Evolutionary conservation across 768 basidiomycete species (phyloP), one percentile per base, ranked within the genome.

Genomic region (Auricularia cornea): DNA sequence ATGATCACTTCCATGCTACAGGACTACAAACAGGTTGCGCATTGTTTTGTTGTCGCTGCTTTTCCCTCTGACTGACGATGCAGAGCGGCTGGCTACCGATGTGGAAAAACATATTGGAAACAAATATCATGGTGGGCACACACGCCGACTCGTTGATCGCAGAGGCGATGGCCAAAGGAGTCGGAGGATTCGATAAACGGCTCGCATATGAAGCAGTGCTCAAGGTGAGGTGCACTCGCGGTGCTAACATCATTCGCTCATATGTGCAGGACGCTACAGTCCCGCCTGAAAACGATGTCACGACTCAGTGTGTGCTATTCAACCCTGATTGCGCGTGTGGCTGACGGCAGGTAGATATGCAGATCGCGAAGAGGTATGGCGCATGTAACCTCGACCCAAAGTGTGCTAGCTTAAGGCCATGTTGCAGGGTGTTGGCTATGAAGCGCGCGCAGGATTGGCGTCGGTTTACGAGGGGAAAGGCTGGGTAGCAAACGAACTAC

Each of bases 101-200:
- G 90, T 93, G 91, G 91, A 92, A 92, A 75, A 92, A 92, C 65
- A 81, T 92, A 16, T 83, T 88, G 29, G 88, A 93, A 70, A 92
- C 90, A 1, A 93, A 90, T 67, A 91, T 92, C 67, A 93, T 93
- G 90, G 85, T 92, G 18, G 87, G 80, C 11, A 92, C 89, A 0
- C 89, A 94, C 66, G 88, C 89, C 6, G 89, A 90, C 68, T 90
- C 89, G 2, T 81, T 89, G 35, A 78, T 91, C 29, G 85, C 89
- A 0, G 87, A 89, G 70, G 88, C 87, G 0, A 83, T 84, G 11
- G 66, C 84, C 30, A 90, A 90, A 73, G 85, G 85, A 10, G 73
- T 89, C 14, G 77, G 75, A 0, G 86, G 79, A 0, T 89, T 90
- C 60, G 84, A 91, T 71, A 71, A 77, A 3, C 80, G 83, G 0